Conservation (phyloP, 2,329 filamentous ascomycete genomes). For the Xylariales sp. region DNA sequence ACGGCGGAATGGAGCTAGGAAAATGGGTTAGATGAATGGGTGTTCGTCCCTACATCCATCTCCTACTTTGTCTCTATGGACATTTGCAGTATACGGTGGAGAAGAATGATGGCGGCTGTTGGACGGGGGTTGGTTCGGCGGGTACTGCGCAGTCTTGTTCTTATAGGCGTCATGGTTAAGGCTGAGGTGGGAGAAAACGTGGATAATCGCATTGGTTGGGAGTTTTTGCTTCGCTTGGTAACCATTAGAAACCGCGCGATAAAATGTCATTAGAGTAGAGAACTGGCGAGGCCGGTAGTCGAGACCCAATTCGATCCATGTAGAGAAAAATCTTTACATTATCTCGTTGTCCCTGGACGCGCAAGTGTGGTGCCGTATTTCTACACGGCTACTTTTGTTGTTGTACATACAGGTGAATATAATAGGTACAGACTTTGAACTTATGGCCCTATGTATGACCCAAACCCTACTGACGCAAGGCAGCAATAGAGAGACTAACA, state of each 20-base stretch:
- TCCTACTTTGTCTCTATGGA: not conserved
- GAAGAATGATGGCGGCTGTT: not conserved
- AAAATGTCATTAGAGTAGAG: not conserved
- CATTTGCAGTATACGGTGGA: not conserved
- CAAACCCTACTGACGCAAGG: not conserved
- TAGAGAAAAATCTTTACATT: too few relatives aligned
- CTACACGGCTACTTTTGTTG: not conserved
- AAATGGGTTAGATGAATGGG: not conserved
- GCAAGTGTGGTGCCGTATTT: not conserved
- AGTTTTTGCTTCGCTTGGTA: conserved; percentile 21
- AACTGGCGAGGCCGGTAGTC: not conserved
- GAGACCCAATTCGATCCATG: not conserved
- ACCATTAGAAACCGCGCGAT: not conserved
- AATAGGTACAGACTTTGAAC: conserved; percentile 13
- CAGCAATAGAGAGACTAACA: too few relatives aligned
- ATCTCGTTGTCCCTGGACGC: not conserved
- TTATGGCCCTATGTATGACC: conserved; percentile 1
- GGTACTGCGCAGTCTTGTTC: not conserved
- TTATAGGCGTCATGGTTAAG: conserved; percentile 12
- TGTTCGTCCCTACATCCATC: not conserved
- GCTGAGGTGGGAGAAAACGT: not conserved
- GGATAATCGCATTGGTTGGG: conserved; percentile 21
- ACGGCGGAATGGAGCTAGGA: not conserved
- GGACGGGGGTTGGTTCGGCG: not conserved
- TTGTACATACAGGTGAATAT: conserved; percentile 14